Evolutionary conservation across 2,329 filamentous ascomycete species (phyloP), one percentile per base, ranked within the genome.

Genomic region (Trichoderma polysporum): DNA sequence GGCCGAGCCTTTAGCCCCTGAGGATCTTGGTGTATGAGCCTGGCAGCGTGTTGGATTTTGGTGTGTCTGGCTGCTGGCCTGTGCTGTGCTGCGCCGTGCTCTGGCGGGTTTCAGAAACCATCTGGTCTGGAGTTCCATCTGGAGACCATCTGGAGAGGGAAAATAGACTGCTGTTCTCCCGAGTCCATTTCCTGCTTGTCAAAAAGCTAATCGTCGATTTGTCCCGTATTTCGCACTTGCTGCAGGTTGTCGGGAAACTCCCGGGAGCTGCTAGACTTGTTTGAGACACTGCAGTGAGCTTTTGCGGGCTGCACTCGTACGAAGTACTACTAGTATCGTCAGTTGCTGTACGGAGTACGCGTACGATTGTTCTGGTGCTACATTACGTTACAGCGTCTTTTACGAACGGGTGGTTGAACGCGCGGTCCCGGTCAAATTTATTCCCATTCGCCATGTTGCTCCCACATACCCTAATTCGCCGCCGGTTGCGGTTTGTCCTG

Each of bases 11-110:
- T 29, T 12, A 17, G 29, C 37, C 37, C 60, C 60, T 64, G 50
- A 47, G 35, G 25, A 13, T 37, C 31, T 63, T 45, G 35, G 19
- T 25, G 60, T 13, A 9, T 31, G 25, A 33, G 33, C 47, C 25
- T 54, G 19, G 47, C 47, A 25, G 31, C 49, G 47, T 41, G 60
- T 54, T 61, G 58, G 41, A 50, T 50, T 61, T 61, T 50, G 58
- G 41, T 25, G 41, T n/a, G 19, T 60, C 45, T 35, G 58, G 31
- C 45, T 60, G 17, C 8, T 60, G 41, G 39, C 41, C 45, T 49
- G 57, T 60, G 41, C 41, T 50, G 41, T 35, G 41, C 27, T 60
- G 57, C 15, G 29, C 8, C 45, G 25, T 33, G 29, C 25, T 27
- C 22, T 27, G 25, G 19, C 15, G n/a, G n/a, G n/a, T n/a, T n/a